Evolutionary conservation across 495 filamentous ascomycete genomes (phyloP).

Genomic region (Mytilinidion resinicola): DNA sequence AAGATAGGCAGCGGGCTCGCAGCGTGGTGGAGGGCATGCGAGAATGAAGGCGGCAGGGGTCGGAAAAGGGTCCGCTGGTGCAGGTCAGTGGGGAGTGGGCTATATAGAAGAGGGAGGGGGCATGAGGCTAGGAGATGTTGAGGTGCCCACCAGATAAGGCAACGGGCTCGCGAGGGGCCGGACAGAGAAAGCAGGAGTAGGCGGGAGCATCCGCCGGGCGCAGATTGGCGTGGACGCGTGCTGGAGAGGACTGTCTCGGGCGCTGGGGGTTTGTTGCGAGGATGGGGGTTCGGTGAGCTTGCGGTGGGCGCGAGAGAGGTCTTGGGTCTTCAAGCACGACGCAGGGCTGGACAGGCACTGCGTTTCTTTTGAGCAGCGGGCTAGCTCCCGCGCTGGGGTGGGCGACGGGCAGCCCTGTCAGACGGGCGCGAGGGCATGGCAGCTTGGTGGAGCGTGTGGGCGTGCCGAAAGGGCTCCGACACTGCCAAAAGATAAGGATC

Average conservation of each 20-base stretch:
- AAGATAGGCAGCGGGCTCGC: too few relatives aligned
- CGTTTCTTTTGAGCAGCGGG: conserved; percentile 26
- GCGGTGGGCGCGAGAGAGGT: neutral
- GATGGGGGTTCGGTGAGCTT: neutral
- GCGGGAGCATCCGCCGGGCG: conserved; percentile 26
- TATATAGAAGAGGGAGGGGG: conserved; percentile 20
- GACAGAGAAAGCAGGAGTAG: conserved; percentile 3
- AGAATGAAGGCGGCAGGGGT: neutral
- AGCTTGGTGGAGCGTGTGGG: neutral
- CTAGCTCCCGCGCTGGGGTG: conserved; percentile 26
- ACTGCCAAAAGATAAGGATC: too few relatives aligned
- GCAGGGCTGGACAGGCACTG: conserved; percentile 22
- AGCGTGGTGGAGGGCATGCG: neutral
- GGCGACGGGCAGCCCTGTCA: conserved; percentile 15
- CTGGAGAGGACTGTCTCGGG: neutral
- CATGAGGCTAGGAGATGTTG: conserved; percentile 16
- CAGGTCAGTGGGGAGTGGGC: conserved; percentile 17
- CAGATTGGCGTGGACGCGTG: neutral
- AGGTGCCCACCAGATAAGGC: conserved; percentile 15
- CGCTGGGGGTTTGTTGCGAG: neutral
- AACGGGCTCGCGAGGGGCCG: neutral
- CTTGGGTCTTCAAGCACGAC: neutral
- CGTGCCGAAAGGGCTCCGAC: neutral
- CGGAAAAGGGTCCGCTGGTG: neutral
- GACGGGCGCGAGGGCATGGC: neutral